Percentiles rank a stretch among this genome's conserved stretches.
Evolutionary conservation across 192 early-diverging fungal species (phyloP).

Genomic region (Nowakowskiella sp.): DNA sequence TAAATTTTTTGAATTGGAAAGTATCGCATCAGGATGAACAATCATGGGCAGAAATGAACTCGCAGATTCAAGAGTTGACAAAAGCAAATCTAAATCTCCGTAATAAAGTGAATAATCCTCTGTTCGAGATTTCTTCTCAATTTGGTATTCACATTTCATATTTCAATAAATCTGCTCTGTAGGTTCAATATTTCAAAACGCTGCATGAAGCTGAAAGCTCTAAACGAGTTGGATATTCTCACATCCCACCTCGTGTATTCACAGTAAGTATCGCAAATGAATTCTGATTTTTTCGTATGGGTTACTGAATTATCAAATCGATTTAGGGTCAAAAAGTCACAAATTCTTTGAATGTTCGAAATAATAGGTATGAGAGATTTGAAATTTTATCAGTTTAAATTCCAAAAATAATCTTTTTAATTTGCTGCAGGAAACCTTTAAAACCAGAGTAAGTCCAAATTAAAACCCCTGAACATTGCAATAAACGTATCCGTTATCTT

Average conservation of each 20-base stretch:
- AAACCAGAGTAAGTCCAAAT: no score
- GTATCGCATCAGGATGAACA: conserved; percentile 12
- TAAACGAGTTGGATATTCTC: conserved; percentile 38
- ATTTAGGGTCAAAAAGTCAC: no score
- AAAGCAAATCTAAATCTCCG: conserved; percentile 32
- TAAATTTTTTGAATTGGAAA: neutral
- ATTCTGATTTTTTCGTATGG: no score
- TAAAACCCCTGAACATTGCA: no score
- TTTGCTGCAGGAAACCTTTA: no score
- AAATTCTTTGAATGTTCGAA: no score
- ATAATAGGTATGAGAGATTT: no score
- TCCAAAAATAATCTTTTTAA: no score
- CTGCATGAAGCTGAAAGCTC: conserved; percentile 45
- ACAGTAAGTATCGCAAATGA: no score
- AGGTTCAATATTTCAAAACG: conserved; percentile 23
- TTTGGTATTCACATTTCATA: conserved; percentile 8
- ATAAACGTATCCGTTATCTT: no score
- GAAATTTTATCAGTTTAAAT: no score
- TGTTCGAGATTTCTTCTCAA: conserved; percentile 18
- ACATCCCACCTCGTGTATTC: conserved; percentile 50
- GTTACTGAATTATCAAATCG: no score
- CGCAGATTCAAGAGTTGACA: conserved; percentile 23
- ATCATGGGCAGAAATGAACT: conserved; percentile 6
- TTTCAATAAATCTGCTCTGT: neutral
- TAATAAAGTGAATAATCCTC: conserved; percentile 26